phyloP scores from a whole-genome alignment of 495 filamentous ascomycete genomes.

The Choiromyces venosus region DNA sequence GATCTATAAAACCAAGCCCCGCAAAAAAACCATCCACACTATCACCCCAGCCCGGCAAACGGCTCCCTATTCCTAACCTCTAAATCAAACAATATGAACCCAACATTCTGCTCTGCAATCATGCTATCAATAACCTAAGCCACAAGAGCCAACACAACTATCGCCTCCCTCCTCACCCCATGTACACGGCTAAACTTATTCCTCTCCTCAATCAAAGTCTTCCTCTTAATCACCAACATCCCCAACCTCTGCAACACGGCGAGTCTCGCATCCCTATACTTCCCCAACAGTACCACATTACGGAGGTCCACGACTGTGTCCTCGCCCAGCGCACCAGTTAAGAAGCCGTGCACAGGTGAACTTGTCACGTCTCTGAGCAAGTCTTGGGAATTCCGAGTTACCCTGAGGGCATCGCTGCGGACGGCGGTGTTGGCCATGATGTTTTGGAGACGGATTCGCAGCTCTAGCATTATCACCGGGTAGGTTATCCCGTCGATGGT shows the following conservation, averaged over 20 bases:
- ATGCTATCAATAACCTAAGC: neutral
- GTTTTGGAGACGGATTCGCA: neutral
- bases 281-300: neutral
- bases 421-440: neutral
- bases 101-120: neutral
- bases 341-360: neutral
- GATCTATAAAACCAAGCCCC: neutral
- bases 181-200: neutral
- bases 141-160: neutral
- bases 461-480: neutral
- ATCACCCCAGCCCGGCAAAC: neutral
- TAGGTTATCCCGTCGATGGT: neutral
- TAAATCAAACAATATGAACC: neutral
- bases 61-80: neutral
- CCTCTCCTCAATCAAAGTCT: slow-evolving; percentile 22
- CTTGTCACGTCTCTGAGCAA: neutral
- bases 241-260: slow-evolving; percentile 60
- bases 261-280: neutral
- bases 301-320: neutral
- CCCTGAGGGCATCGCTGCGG: neutral
- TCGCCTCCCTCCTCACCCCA: neutral
- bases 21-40: neutral
- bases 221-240: slow-evolving; percentile 46
- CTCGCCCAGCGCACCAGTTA: neutral
- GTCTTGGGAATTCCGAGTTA: neutral